A percentile compares a stretch with the other conserved stretches of the same genome.
These are phyloP conservation scores for Salix arbutifolia DNA, from an alignment of 345 rosid species.

Conservation along the genomic window DNA sequence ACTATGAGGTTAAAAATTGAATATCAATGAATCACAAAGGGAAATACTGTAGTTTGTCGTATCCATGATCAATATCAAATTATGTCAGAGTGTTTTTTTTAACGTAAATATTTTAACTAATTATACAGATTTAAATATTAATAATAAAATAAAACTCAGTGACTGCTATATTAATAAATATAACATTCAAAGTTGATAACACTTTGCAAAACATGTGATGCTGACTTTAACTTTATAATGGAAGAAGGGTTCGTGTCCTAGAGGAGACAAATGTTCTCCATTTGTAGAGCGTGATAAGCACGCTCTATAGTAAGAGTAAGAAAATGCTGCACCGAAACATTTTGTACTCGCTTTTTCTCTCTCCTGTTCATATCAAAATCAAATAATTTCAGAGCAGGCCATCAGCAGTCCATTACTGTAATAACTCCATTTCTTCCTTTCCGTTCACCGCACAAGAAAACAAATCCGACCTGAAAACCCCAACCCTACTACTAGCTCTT, in stretches of 20 bases:
- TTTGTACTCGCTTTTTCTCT: not conserved
- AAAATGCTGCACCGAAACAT: too few species aligned
- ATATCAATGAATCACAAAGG: too few species aligned
- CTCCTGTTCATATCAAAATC: not conserved
- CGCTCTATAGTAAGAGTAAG: not conserved
- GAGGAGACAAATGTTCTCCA: not conserved
- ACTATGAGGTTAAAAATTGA: too few species aligned
- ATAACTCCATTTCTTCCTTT: not conserved
- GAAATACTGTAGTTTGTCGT: not conserved
- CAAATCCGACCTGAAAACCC: conserved; percentile 7
- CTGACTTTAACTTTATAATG: not conserved
- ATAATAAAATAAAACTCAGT: too few species aligned
- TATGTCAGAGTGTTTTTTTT: not conserved
- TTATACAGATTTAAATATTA: too few species aligned
- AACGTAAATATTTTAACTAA: too few species aligned
- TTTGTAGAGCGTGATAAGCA: not conserved
- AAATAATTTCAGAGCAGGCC: not conserved
- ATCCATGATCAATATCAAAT: not conserved
- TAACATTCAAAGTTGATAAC: rapidly evolving
- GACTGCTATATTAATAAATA: rapidly evolving
- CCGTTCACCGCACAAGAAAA: not conserved
- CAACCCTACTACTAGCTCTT: conserved; percentile 1
- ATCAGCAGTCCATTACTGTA: not conserved
- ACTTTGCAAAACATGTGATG: too few species aligned
- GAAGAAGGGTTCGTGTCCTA: not conserved